Percentiles rank a stretch among this genome's conserved stretches.
phyloP scores from a whole-genome alignment of 345 rosid species.

The Camelina laxa region DNA sequence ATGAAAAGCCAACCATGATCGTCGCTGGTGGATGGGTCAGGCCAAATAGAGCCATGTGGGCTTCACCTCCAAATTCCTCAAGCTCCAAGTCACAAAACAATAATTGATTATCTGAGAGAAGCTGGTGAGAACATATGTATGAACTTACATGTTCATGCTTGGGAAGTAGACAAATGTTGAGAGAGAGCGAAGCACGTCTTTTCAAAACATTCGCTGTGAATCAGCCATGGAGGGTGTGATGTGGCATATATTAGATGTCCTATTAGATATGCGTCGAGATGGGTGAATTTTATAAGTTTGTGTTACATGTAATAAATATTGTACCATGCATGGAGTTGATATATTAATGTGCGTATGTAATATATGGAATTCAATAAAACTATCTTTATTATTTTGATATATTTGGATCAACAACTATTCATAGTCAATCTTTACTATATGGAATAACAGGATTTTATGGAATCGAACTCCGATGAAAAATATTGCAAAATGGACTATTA shows the following conservation, averaged over 20 bases:
- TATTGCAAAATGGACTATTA: too few species aligned
- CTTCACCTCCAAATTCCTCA: conserved; percentile 27
- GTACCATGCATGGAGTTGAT: background rate
- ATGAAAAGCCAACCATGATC: conserved; percentile 24
- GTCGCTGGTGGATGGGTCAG: conserved; percentile 35
- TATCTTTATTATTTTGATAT: too few species aligned
- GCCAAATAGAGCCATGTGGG: conserved; percentile 39
- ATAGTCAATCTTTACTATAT: too few species aligned
- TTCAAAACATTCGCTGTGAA: background rate
- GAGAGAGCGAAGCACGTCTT: background rate
- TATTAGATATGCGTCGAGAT: background rate
- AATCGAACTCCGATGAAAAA: too few species aligned
- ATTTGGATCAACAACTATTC: too few species aligned
- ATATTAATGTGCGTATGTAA: background rate
- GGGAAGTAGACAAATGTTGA: background rate
- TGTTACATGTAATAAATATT: background rate
- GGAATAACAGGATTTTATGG: too few species aligned
- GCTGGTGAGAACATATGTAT: background rate
- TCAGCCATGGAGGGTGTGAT: background rate
- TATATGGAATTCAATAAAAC: background rate
- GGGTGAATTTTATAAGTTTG: background rate
- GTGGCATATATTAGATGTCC: background rate
- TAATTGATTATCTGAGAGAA: background rate
- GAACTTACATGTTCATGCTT: background rate
- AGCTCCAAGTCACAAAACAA: conserved; percentile 5